A percentile compares a stretch with the other conserved stretches of the same genome.
Evolutionary conservation across 1,284 basidiomycete genomes (phyloP).

Genomic region (Apiotrichum brassicae): DNA sequence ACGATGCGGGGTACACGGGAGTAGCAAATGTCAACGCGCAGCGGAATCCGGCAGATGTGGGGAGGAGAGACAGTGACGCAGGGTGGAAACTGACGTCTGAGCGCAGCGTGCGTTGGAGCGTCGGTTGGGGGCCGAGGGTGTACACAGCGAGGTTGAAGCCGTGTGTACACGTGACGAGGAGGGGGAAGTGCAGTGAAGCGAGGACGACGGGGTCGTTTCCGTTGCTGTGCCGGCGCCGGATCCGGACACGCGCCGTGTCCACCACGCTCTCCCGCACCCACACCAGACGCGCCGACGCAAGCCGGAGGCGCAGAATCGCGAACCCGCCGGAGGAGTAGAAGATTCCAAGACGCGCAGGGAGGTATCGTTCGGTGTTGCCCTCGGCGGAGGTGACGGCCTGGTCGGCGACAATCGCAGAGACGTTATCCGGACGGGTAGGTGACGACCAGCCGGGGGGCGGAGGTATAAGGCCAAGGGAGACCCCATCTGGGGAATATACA

Average conservation of each 20-base stretch:
- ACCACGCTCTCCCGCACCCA: slow-evolving; percentile 33
- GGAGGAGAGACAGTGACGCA: slow-evolving; percentile 37
- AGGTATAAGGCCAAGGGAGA: slow-evolving; percentile 40
- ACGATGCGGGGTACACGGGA: slow-evolving; percentile 43
- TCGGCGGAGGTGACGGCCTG: slow-evolving; percentile 19
- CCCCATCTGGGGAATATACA: slow-evolving; percentile 21
- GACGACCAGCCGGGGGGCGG: slow-evolving; percentile 46
- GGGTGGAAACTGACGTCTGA: slow-evolving; percentile 45
- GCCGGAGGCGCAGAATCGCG: slow-evolving; percentile 29
- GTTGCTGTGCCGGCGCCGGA: not conserved
- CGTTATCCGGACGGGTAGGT: slow-evolving; percentile 38
- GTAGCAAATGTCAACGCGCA: slow-evolving; percentile 42
- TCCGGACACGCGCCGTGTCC: not conserved
- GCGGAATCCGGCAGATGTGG: slow-evolving; percentile 20
- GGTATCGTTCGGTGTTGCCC: not conserved
- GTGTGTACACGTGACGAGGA: slow-evolving; percentile 37
- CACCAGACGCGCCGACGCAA: slow-evolving; percentile 1
- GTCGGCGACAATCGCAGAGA: slow-evolving; percentile 42
- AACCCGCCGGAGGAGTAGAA: slow-evolving; percentile 46
- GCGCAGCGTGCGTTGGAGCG: slow-evolving; percentile 34
- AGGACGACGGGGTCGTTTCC: slow-evolving; percentile 38
- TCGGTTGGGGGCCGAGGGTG: slow-evolving; percentile 10
- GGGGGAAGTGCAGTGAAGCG: slow-evolving; percentile 30
- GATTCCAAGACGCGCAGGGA: slow-evolving; percentile 37
- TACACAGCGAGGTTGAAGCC: slow-evolving; percentile 40